Evolutionary conservation across 2,329 filamentous ascomycete genomes (phyloP).

Genomic region (Trichoderma koningii): DNA sequence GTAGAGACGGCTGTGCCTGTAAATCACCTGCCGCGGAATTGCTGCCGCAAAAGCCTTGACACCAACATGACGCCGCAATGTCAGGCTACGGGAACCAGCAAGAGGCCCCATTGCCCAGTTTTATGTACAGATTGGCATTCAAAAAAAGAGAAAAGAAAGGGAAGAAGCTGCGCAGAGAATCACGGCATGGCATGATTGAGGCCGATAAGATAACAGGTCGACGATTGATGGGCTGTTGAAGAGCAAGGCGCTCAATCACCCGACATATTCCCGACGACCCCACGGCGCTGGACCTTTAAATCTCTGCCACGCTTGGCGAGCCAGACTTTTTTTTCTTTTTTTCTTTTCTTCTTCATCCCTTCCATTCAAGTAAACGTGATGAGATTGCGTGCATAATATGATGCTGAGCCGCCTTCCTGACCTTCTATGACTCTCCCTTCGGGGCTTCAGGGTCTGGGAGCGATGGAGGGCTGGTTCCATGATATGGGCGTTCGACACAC

Average conservation of each 20-base stretch:
- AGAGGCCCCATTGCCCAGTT: conserved; percentile 33
- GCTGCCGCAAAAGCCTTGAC: conserved; percentile 9
- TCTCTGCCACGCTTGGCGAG: conserved; percentile 30
- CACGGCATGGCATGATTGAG: conserved; percentile 23
- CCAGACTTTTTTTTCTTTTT: conserved; percentile 41
- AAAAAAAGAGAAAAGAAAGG: neutral
- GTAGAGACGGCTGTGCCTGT: conserved; percentile 16
- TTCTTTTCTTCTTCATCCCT: conserved; percentile 76
- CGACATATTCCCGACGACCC: conserved; percentile 36
- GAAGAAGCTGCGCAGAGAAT: neutral
- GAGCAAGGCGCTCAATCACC: conserved; percentile 27
- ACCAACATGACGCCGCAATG: conserved; percentile 30
- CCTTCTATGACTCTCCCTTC: conserved; percentile 78
- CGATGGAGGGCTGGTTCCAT: conserved; percentile 68
- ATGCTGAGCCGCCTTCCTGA: conserved; percentile 67
- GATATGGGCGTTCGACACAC: conserved; percentile 99
- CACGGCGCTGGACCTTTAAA: conserved; percentile 43
- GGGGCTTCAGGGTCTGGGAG: conserved; percentile 87
- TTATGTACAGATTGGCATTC: conserved; percentile 10
- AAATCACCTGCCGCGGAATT: conserved; percentile 28
- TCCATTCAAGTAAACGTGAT: conserved; percentile 99
- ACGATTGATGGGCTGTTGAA: neutral
- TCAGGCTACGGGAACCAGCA: conserved; percentile 32
- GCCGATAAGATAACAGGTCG: conserved; percentile 26
- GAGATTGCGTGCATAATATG: conserved; percentile 98